Evolutionary conservation across 2,329 filamentous ascomycete genomes (phyloP).

Genomic region (Laburnicola sp.): DNA sequence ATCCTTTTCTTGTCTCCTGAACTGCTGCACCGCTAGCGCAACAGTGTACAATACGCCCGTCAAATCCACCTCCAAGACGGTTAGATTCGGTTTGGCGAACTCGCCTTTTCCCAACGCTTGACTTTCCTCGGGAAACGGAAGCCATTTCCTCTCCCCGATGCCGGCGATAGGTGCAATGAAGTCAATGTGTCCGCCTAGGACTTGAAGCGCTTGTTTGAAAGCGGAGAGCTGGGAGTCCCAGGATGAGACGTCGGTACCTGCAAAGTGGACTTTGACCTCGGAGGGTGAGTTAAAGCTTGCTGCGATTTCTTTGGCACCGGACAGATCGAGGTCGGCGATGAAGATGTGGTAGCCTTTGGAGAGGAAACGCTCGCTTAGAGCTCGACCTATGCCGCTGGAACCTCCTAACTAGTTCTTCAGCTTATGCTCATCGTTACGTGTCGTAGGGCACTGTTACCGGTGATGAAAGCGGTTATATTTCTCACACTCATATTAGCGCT

Average conservation of each 20-base stretch:
- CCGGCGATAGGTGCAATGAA: slow-evolving; percentile 49
- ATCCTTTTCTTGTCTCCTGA: slow-evolving; percentile 45
- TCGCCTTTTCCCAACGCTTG: slow-evolving; percentile 21
- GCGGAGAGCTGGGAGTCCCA: slow-evolving; percentile 45
- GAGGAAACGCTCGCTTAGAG: slow-evolving; percentile 36
- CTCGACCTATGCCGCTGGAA: slow-evolving; percentile 41
- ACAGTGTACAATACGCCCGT: slow-evolving; percentile 50
- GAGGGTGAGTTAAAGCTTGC: slow-evolving; percentile 16
- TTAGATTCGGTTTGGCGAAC: slow-evolving; percentile 47
- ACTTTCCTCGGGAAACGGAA: slow-evolving; percentile 23
- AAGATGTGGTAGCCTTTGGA: slow-evolving; percentile 51
- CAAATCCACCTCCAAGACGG: slow-evolving; percentile 47
- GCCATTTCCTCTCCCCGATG: slow-evolving; percentile 46
- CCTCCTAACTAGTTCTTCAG: no score
- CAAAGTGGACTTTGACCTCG: slow-evolving; percentile 20
- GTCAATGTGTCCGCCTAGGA: slow-evolving; percentile 45
- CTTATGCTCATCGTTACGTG: no score
- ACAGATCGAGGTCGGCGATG: slow-evolving; percentile 48
- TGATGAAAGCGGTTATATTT: no score
- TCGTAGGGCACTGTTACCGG: no score
- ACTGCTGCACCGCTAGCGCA: slow-evolving; percentile 50
- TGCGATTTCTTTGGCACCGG: slow-evolving; percentile 30
- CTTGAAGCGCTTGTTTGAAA: slow-evolving; percentile 41
- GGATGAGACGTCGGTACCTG: slow-evolving; percentile 37
- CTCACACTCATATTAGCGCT: no score